Evolutionary conservation across 1,139 yeast species (phyloP).

Genomic region (Debaryomyces nepalensis): DNA sequence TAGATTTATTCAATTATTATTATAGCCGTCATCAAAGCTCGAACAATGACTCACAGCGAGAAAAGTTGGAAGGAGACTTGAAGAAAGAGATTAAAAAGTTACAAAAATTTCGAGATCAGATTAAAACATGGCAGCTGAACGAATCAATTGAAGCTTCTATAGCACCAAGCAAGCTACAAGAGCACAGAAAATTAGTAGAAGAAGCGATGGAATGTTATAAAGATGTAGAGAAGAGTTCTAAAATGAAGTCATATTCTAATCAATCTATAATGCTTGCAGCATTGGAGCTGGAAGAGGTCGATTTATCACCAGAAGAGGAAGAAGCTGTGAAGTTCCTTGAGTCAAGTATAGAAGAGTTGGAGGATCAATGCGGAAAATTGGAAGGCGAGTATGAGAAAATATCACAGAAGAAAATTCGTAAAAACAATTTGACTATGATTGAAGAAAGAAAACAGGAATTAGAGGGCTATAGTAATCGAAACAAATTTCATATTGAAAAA

Average conservation of each 20-base stretch:
- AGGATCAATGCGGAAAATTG: slow-evolving; percentile 41
- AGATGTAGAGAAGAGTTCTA: slow-evolving; percentile 50
- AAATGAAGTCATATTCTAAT: slow-evolving; percentile 52
- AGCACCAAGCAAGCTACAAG: slow-evolving; percentile 43
- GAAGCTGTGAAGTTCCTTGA: slow-evolving; percentile 41
- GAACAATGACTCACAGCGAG: slow-evolving; percentile 87
- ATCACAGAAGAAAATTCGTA: slow-evolving; percentile 45
- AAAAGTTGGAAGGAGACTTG: slow-evolving; percentile 88
- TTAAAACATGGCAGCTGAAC: slow-evolving; percentile 81
- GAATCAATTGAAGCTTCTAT: slow-evolving; percentile 50
- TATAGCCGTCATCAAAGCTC: slow-evolving; percentile 50
- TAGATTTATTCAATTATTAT: slow-evolving; percentile 69
- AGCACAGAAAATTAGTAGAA: slow-evolving; percentile 47
- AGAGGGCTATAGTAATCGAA: slow-evolving; percentile 37
- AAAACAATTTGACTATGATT: slow-evolving; percentile 40
- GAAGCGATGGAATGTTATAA: slow-evolving; percentile 56
- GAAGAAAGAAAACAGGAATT: slow-evolving; percentile 52
- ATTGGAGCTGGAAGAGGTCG: slow-evolving; percentile 34
- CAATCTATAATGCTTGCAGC: slow-evolving; percentile 54
- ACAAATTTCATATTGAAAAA: slow-evolving; percentile 47
- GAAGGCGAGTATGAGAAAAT: slow-evolving; percentile 45
- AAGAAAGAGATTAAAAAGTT: slow-evolving; percentile 95
- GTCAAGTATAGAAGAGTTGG: slow-evolving; percentile 35
- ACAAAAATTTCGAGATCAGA: slow-evolving; percentile 93
- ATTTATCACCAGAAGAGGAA: slow-evolving; percentile 39